phyloP scores from a whole-genome alignment of 1,139 yeast genomes.

The Tardiomyces depauwii region DNA sequence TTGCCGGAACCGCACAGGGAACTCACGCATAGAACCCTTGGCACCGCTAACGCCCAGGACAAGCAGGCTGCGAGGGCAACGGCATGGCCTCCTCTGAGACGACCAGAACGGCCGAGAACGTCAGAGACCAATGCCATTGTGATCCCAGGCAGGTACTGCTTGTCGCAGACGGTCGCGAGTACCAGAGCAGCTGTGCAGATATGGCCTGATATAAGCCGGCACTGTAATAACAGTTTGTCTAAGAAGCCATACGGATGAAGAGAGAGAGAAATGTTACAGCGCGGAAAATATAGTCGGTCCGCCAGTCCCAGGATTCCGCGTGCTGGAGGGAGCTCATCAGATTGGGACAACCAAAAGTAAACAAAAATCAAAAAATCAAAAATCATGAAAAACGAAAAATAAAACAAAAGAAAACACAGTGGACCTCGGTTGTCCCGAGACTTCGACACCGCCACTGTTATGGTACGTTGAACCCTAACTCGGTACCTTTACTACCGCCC shows the following conservation, averaged over 20 bases:
- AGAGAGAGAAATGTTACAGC: background rate
- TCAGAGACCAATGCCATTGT: background rate
- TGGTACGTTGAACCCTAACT: too few relatives aligned
- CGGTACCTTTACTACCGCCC: too few relatives aligned
- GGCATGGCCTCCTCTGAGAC: background rate
- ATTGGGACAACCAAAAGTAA: background rate
- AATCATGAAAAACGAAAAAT: too few relatives aligned
- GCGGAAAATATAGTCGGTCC: background rate
- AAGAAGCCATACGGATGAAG: slow-evolving; percentile 4
- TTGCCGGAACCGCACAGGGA: slow-evolving; percentile 1
- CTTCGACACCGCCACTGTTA: too few relatives aligned
- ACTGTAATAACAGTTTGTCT: slow-evolving; percentile 13
- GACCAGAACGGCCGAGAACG: slow-evolving; percentile 10
- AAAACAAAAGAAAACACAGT: too few relatives aligned
- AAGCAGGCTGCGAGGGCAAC: background rate
- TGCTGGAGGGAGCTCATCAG: background rate
- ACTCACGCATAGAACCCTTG: slow-evolving; percentile 2
- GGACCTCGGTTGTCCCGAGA: too few relatives aligned
- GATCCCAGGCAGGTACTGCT: background rate
- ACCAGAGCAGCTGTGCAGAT: background rate
- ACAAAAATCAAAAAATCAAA: too few relatives aligned
- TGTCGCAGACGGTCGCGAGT: background rate
- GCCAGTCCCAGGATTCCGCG: background rate
- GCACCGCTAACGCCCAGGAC: background rate
- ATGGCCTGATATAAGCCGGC: background rate